Conservation (phyloP, 805 yeast genomes). For the Candida adriatica region DNA sequence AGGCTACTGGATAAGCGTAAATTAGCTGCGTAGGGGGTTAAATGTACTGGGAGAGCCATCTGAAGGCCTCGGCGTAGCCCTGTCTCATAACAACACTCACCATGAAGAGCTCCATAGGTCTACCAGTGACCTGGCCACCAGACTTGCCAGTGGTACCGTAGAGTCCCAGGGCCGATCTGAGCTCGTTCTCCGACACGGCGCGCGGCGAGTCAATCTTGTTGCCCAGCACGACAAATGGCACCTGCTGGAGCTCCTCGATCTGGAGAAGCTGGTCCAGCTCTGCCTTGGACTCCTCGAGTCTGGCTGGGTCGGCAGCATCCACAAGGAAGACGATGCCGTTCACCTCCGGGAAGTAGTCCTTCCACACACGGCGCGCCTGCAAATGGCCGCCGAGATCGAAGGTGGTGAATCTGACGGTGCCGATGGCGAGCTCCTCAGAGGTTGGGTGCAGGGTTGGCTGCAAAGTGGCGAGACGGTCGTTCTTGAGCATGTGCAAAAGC, state of each 20-base stretch:
- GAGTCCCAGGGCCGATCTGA: slow-evolving; percentile 84
- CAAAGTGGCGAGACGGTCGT: slow-evolving; percentile 94
- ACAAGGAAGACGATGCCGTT: slow-evolving; percentile 94
- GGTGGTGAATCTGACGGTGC: slow-evolving; percentile 93
- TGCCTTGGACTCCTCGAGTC: slow-evolving; percentile 90
- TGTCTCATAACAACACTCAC: slow-evolving; percentile 98
- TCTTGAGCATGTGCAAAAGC: slow-evolving; percentile 75
- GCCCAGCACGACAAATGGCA: slow-evolving; percentile 91
- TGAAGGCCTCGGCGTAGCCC: slow-evolving; percentile 97
- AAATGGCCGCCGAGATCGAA: slow-evolving; percentile 98
- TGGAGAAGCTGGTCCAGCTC: slow-evolving; percentile 90
- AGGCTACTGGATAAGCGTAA: background rate
- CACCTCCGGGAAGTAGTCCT: slow-evolving; percentile 98
- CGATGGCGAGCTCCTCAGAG: slow-evolving; percentile 95
- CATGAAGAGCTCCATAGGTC: slow-evolving; percentile 97
- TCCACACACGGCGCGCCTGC: slow-evolving; percentile 99
- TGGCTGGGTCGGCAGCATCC: slow-evolving; percentile 94
- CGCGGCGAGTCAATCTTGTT: slow-evolving; percentile 92
- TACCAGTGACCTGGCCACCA: slow-evolving; percentile 55
- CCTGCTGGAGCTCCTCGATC: slow-evolving; percentile 83
- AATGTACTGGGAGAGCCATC: slow-evolving; percentile 96
- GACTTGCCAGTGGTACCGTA: slow-evolving; percentile 89
- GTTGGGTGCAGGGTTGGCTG: slow-evolving; percentile 99
- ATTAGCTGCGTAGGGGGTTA: too few relatives aligned
- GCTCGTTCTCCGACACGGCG: slow-evolving; percentile 92